Evolutionary conservation across 805 yeast genomes (phyloP).

Genomic region (Scheffersomyces amazonensis): DNA sequence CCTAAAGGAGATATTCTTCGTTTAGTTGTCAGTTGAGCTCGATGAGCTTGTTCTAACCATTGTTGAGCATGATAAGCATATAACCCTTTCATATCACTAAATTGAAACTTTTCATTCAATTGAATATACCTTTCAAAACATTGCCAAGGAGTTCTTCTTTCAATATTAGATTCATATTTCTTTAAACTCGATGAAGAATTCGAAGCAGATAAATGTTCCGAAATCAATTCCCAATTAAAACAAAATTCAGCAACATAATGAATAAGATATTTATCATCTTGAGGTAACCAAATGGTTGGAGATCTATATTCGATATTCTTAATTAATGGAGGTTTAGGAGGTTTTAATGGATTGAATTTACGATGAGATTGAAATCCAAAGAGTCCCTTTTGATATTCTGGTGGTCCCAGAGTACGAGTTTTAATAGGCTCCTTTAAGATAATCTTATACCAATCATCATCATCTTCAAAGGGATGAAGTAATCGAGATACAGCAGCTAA

Average conservation of each 20-base stretch:
- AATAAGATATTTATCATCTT: slow-evolving; percentile 80
- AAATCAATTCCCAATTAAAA: slow-evolving; percentile 90
- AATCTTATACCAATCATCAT: slow-evolving; percentile 59
- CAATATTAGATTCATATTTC: slow-evolving; percentile 81
- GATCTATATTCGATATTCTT: slow-evolving; percentile 78
- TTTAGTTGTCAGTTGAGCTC: slow-evolving; percentile 83
- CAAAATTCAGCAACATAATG: slow-evolving; percentile 81
- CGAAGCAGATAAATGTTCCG: slow-evolving; percentile 70
- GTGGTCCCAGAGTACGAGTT: slow-evolving; percentile 18
- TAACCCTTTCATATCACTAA: slow-evolving; percentile 83
- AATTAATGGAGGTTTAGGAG: slow-evolving; percentile 88
- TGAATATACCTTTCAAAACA: slow-evolving; percentile 96
- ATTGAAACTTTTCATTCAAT: slow-evolving; percentile 82
- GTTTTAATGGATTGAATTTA: slow-evolving; percentile 64
- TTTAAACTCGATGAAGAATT: slow-evolving; percentile 46
- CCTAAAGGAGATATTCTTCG: slow-evolving; percentile 89
- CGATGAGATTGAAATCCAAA: slow-evolving; percentile 52
- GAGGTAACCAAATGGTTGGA: slow-evolving; percentile 96
- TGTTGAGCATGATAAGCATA: slow-evolving; percentile 80
- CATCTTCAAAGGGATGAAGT: slow-evolving; percentile 61
- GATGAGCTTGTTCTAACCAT: slow-evolving; percentile 91
- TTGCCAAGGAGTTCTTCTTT: slow-evolving; percentile 97
- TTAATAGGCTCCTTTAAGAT: slow-evolving; percentile 41
- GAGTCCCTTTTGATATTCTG: slow-evolving; percentile 54
- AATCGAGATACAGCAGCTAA: slow-evolving; percentile 64